These are phyloP conservation scores for Haplosporangium sp. DNA, from an alignment of 371 early-diverging fungal species.

Conservation along the genomic window DNA sequence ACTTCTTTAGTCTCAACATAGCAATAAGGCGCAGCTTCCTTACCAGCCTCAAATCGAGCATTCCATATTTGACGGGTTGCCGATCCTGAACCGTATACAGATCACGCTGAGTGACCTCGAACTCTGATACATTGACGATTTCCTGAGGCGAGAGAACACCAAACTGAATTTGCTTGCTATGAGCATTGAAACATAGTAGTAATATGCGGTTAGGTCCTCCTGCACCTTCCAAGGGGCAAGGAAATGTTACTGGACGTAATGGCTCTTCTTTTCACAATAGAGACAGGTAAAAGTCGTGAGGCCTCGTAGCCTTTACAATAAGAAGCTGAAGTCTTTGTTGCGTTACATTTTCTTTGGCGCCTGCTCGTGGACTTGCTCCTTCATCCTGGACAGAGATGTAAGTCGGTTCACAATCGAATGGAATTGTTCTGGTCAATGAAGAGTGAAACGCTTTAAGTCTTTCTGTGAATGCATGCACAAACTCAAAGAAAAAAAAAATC, in stretches of 20 bases:
- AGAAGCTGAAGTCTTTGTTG: background rate
- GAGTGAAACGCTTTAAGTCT: background rate
- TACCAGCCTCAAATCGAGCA: conserved; percentile 90
- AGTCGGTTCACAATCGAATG: conserved; percentile 15
- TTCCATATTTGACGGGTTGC: conserved; percentile 87
- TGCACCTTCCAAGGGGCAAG: too few relatives aligned
- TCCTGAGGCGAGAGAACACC: conserved; percentile 89
- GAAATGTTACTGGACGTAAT: too few relatives aligned
- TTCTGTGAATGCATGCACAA: background rate
- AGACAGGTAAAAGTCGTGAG: conserved; percentile 1
- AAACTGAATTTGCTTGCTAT: conserved; percentile 90
- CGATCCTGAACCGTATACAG: conserved; percentile 87
- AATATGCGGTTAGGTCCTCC: too few relatives aligned
- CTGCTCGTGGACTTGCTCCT: conserved; percentile 81
- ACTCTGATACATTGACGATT: conserved; percentile 85
- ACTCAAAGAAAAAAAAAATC: conserved; percentile 15
- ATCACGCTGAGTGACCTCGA: conserved; percentile 93
- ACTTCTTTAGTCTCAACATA: too few relatives aligned
- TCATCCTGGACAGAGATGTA: conserved; percentile 62
- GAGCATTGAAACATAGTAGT: background rate
- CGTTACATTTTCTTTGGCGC: conserved; percentile 85
- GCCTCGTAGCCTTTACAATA: too few relatives aligned
- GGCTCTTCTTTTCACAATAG: background rate
- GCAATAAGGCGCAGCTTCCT: conserved; percentile 3
- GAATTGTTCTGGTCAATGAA: conserved; percentile 12